phyloP scores from a whole-genome alignment of 306 rosid genomes.

The Senna tora region DNA sequence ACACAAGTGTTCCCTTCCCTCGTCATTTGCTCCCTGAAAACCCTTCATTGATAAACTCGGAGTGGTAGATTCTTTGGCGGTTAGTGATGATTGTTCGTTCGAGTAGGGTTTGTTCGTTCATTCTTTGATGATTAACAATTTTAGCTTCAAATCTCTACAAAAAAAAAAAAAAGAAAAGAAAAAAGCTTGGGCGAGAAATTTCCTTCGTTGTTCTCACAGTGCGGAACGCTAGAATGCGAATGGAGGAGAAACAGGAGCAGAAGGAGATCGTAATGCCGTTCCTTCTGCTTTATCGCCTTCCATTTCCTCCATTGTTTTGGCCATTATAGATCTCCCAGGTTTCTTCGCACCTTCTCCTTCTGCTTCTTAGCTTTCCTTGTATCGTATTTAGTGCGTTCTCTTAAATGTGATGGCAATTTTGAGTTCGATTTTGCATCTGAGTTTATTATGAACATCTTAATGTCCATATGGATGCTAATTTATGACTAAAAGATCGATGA shows the following conservation, averaged over 20 bases:
- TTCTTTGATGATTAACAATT: too few relatives aligned
- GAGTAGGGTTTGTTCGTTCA: too few relatives aligned
- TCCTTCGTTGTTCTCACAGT: slow-evolving; percentile 32
- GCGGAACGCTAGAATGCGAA: slow-evolving; percentile 17
- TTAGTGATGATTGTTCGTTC: too few relatives aligned
- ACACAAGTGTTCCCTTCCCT: too few relatives aligned
- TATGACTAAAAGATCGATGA: neutral
- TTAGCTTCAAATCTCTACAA: too few relatives aligned
- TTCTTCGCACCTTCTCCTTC: neutral
- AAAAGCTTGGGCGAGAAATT: slow-evolving; percentile 41
- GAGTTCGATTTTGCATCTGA: neutral
- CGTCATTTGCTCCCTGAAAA: too few relatives aligned
- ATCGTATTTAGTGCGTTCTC: neutral
- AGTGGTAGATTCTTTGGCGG: too few relatives aligned
- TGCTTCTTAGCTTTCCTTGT: neutral
- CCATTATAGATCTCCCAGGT: slow-evolving; percentile 60
- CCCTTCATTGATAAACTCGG: too few relatives aligned
- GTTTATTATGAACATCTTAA: neutral
- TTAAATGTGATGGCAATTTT: neutral
- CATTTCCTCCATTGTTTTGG: slow-evolving; percentile 47
- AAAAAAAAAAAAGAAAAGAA: too few relatives aligned
- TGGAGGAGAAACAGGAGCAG: slow-evolving; percentile 13
- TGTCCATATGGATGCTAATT: neutral
- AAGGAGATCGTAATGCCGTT: slow-evolving; percentile 25
- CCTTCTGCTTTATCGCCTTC: slow-evolving; percentile 47